phyloP scores from a whole-genome alignment of 106 monocot species.

The Dactylorhiza incarnata region DNA sequence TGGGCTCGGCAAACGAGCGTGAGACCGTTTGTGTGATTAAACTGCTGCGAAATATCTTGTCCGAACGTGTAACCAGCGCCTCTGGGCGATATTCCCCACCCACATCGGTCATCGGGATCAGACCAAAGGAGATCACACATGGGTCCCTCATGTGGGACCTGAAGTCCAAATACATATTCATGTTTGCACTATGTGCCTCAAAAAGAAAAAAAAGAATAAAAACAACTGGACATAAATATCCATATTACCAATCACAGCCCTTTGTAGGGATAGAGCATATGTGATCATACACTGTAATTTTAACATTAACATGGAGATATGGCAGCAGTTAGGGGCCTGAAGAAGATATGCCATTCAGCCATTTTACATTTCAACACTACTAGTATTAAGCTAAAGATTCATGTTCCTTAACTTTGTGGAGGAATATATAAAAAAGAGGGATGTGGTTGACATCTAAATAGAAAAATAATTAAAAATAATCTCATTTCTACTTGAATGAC shows the following conservation, averaged over 20 bases:
- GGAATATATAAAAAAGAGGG: too few relatives aligned
- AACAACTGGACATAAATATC: neutral
- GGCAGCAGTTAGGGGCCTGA: neutral
- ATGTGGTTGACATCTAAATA: too few relatives aligned
- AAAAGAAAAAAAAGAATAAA: neutral
- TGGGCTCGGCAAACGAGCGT: slow-evolving; percentile 57
- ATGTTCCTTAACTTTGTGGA: neutral
- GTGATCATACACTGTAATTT: neutral
- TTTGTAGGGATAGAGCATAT: neutral
- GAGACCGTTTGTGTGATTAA: slow-evolving; percentile 74
- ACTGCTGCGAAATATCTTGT: slow-evolving; percentile 62
- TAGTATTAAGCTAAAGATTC: neutral
- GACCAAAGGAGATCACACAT: slow-evolving; percentile 86
- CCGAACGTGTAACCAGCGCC: slow-evolving; percentile 85
- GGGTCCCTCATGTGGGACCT: slow-evolving; percentile 79
- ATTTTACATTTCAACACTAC: neutral
- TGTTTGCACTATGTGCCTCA: neutral
- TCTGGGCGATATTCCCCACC: slow-evolving; percentile 81
- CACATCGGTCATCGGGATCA: slow-evolving; percentile 79
- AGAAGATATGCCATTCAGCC: neutral
- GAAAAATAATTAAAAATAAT: neutral
- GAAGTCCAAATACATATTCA: slow-evolving; percentile 4
- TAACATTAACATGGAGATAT: neutral
- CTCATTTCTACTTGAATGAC: neutral
- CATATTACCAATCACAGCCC: neutral